phyloP scores from a whole-genome alignment of 768 basidiomycete species.

The Podaxis rugospora region DNA sequence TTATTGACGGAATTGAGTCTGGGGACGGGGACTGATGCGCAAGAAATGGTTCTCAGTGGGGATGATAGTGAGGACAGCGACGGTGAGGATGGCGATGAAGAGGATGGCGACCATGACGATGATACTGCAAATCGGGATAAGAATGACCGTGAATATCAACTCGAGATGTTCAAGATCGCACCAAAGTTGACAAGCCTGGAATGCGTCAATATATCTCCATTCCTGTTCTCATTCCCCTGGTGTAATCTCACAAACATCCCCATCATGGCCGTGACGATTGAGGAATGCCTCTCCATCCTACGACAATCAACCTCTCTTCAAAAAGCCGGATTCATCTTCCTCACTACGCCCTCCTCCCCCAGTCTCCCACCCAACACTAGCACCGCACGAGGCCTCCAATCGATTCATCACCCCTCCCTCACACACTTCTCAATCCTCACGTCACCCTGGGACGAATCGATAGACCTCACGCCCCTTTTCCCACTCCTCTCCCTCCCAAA shows the following conservation, averaged over 20 bases:
- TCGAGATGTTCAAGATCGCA: slow-evolving; percentile 27
- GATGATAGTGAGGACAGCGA: neutral
- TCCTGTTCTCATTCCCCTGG: slow-evolving; percentile 31
- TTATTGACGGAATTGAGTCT: slow-evolving; percentile 28
- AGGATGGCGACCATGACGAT: neutral
- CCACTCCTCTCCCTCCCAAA: slow-evolving; percentile 29
- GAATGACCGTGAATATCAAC: neutral
- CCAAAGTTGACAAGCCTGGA: slow-evolving; percentile 27
- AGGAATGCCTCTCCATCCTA: slow-evolving; percentile 28
- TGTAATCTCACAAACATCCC: slow-evolving; percentile 27
- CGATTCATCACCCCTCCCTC: slow-evolving; percentile 27
- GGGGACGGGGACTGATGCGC: slow-evolving; percentile 25
- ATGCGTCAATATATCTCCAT: slow-evolving; percentile 30
- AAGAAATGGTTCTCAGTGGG: slow-evolving; percentile 8
- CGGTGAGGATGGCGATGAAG: neutral
- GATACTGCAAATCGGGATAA: neutral
- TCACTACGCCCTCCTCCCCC: slow-evolving; percentile 6
- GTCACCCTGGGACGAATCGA: slow-evolving; percentile 28
- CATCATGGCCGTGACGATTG: slow-evolving; percentile 26
- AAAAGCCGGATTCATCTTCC: slow-evolving; percentile 25
- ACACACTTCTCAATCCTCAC: slow-evolving; percentile 33
- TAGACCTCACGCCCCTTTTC: slow-evolving; percentile 33
- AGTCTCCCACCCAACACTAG: neutral
- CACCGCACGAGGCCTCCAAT: slow-evolving; percentile 2
- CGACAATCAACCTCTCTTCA: slow-evolving; percentile 21